Base-by-base conservation (phyloP, 257 asterid genomes). In the Primulina eburnea region DNA sequence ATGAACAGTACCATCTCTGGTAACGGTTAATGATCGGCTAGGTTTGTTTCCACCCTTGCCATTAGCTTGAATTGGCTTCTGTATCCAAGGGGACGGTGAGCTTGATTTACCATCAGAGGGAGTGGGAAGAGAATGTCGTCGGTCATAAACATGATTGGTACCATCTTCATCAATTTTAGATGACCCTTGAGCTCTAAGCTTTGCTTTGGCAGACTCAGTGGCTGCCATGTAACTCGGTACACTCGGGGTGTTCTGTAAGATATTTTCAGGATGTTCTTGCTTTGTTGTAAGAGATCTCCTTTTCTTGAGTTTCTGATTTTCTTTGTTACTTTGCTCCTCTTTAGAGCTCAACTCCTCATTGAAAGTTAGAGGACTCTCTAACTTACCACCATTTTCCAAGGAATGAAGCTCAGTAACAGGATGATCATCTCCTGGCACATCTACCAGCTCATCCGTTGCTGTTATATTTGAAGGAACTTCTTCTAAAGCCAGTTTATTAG, bases 201-300 rank as follows among this genome's bases (percentile, higher is more conserved):
- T 93, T 34, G 97, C 98, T 80, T 90, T 93, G 20, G 96, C 98
- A 60, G 97, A 93, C 78, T 82, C 82, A 32, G 97, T 93, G 21
- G 96, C 95, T 3, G 89, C 92, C 98, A 93, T 93, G 75, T 93
- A 93, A 75, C 98, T 90, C 8, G 98, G 97, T 75, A 93, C 64
- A 71, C 83, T 84, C 34, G 89, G 85, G 47, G 88, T 62, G 53
- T 88, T 90, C 79, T 88, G 88, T 5, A 89, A 84, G 65, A 84
- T 77, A 73, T 84, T 90, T 75, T 90, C 98, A 37, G 84, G 62
- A 70, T 78, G 75, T 68, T 89, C 98, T 53, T 81, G 86, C 83
- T 90, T 90, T 21, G 90, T 81, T 9, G 96, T 91, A 60, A 88
- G 87, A 26, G 96, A 90, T 75, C 84, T 83, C 83, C 94, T 90